Percentiles rank a stretch among this genome's conserved stretches.
Evolutionary conservation across 2,329 filamentous ascomycete genomes (phyloP).

Genomic region (Bipolaris cookei): DNA sequence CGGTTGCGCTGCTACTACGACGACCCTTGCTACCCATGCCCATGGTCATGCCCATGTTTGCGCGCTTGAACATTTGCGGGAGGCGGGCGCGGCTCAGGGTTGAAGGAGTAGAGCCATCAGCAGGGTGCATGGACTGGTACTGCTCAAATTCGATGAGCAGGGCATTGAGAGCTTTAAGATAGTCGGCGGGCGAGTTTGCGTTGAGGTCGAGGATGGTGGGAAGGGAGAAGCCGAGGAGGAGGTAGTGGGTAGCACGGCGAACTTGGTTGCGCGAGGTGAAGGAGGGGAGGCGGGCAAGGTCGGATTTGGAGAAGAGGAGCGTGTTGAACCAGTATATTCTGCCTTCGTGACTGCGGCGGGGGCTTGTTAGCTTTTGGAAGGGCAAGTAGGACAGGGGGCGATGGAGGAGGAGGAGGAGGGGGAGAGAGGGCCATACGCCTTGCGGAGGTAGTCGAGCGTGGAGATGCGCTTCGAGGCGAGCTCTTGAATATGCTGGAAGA

Average conservation of each 20-base stretch:
- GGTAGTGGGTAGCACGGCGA: conserved; percentile 89
- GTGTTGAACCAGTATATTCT: conserved; percentile 99
- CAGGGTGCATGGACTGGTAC: conserved; percentile 85
- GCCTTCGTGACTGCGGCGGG: conserved; percentile 77
- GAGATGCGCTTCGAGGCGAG: conserved; percentile 90
- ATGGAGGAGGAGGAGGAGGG: conserved; percentile 5
- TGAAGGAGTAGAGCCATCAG: conserved; percentile 71
- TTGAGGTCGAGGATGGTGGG: conserved; percentile 89
- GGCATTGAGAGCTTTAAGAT: conserved; percentile 83
- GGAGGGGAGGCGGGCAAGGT: conserved; percentile 82
- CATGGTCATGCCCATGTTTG: conserved; percentile 46
- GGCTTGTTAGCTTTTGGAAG: conserved; percentile 13
- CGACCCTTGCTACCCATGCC: conserved; percentile 49
- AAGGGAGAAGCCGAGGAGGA: conserved; percentile 89
- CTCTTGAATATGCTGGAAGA: conserved; percentile 78
- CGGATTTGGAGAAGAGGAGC: conserved; percentile 82
- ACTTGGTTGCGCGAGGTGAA: conserved; percentile 84
- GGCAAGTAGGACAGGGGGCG: not conserved
- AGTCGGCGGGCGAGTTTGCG: conserved; percentile 78
- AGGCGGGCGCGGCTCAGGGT: conserved; percentile 79
- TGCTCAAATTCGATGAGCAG: conserved; percentile 91
- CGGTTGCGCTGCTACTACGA: conserved; percentile 66
- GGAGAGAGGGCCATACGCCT: conserved; percentile 68
- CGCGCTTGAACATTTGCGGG: conserved; percentile 59
- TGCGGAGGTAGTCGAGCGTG: conserved; percentile 89